Base-by-base conservation (phyloP, 2,329 filamentous ascomycete species). In the Cladophialophora bantiana region DNA sequence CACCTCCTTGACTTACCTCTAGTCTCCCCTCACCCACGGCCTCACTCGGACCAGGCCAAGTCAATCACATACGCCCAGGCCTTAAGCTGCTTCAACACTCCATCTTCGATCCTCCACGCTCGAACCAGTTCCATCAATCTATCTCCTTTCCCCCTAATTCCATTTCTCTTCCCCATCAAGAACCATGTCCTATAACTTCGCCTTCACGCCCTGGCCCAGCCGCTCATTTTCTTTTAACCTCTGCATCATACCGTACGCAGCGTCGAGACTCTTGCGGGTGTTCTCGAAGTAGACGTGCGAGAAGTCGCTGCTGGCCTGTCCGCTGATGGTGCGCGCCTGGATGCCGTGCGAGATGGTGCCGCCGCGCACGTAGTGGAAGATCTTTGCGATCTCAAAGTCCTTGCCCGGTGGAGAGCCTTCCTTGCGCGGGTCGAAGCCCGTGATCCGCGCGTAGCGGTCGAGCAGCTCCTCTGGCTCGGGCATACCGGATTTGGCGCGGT, bases 291-390 rank as follows among this genome's bases (percentile, higher is more conserved):
- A 70, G 1, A 68, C 31, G 38, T 68, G 65, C 15, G 57, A 63
- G 26, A 65, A 65, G 7, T 70, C 68, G 42, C 65, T 68, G 53
- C 68, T 70, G 38, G 68, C 68, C 62, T 70, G 68, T n/a, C 68
- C 68, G 31, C 54, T 67, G 42, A 68, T 63, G 12, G 68, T 70
- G 31, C 68, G 45, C 3, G 68, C 68, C 34, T 70, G 68, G 54
- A 70, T 70, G n/a, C 68, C 68, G 48, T 70, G 68, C 20, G 42
- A 58, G 38, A 70, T 70, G n/a, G 68, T 70, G 13, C 53, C 68
- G 7, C 68, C 68, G 13, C 68, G 36, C 13, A 70, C 42, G 40
- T 53, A 54, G 36, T 70, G 62, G 56, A 70, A 70, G 45, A 70
- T 65, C 55, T 68, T 68, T 9, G 65, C 68, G 10, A 70, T 53